Base-by-base conservation (phyloP, 192 early-diverging fungal genomes). In the Backusella parvicylindrica region DNA sequence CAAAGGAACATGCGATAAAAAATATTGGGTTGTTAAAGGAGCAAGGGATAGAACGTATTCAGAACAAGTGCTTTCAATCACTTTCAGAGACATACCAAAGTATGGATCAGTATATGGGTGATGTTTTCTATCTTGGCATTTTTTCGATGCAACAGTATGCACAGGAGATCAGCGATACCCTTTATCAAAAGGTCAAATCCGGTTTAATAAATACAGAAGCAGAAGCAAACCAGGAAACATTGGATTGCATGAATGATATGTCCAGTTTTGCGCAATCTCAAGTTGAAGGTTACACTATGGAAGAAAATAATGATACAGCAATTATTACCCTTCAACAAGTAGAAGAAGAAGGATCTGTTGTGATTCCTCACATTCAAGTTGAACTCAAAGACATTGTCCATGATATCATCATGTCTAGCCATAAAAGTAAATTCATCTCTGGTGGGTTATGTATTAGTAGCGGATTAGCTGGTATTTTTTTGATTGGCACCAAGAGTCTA, bases 131-230 rank as follows among this genome's bases (percentile, higher is more conserved):
- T 83, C 86, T 87, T 35, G 95, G 97, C n/a, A 71, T 95, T 36
- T 74, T 95, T 15, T 89, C 91, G 71, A 87, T 91, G 38, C 94
- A 93, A 91, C 83, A 88, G 56, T 98, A 97, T 82, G 93, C 95
- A 16, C 84, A 88, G 36, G 89, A 91, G 50, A 82, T 98, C 50
- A 83, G 90, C 43, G 84, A 89, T 67, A 77, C 86, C 37, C 87
- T 92, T 80, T 83, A 88, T 18, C 82, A 88, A 50, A 80, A 87
- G 9, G 78, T 93, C 68, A 84, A 88, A 50, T 83, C 86, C 49
- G 88, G 86, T 35, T 84, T 91, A 32, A 74, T 80, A n/a, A 82
- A 83, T 70, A 85, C 82, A 70, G 90, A 93, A 78, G 65, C 76
- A 32, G 83, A 88, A 33, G 83, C 91, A n/a, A 78, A 76, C 50